Conservation (phyloP, 2,329 filamentous ascomycete genomes). For the Rutstroemia sydowiana region DNA sequence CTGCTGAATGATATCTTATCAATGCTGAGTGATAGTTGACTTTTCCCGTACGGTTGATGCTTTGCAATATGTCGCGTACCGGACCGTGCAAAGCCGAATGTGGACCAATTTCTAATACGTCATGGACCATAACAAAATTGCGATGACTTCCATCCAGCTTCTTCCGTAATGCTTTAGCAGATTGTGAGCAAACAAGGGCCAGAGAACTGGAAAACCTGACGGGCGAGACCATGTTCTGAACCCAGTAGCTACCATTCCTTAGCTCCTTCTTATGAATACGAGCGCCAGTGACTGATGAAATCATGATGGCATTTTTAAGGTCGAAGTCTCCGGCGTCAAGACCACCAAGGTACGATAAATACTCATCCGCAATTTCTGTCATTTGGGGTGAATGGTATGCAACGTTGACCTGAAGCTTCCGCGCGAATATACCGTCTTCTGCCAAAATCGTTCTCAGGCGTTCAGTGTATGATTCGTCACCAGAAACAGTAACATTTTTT, state of each 20-base stretch:
- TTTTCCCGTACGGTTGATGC: background rate
- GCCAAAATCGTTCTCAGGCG: constrained; percentile 6
- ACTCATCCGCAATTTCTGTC: constrained; percentile 22
- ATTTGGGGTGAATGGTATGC: constrained; percentile 36
- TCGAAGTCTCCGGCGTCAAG: background rate
- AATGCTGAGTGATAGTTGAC: background rate
- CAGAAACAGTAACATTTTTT: constrained; percentile 18
- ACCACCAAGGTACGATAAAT: constrained; percentile 8
- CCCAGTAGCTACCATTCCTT: constrained; percentile 35
- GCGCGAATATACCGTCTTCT: constrained; percentile 25
- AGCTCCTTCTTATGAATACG: background rate
- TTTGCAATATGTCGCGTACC: background rate
- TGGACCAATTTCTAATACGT: constrained; percentile 14
- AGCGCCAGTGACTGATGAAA: constrained; percentile 7
- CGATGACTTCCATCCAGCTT: constrained; percentile 1
- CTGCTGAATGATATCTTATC: background rate
- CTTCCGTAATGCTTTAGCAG: background rate
- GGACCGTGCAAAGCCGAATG: constrained; percentile 10
- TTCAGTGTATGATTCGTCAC: constrained; percentile 8
- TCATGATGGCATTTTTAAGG: constrained; percentile 34
- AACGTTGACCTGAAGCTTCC: constrained; percentile 30
- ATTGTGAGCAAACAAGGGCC: background rate
- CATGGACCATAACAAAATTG: background rate
- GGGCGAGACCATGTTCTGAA: constrained; percentile 36
- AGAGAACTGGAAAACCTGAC: constrained; percentile 33